Evolutionary conservation across 148 eudicot species (phyloP).

Genomic region (Fagopyrum esculentum): DNA sequence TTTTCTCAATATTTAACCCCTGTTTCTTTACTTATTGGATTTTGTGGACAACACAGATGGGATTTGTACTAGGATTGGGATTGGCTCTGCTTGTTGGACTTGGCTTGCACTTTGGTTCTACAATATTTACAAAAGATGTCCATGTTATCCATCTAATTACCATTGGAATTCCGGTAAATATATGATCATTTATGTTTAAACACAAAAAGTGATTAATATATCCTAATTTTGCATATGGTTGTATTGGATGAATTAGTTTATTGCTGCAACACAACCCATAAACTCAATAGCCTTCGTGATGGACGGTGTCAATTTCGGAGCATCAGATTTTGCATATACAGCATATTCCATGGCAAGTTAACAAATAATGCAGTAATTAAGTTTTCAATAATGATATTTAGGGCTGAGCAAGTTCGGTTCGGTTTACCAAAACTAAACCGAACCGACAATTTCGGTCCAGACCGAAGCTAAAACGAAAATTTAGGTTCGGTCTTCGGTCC

Average conservation of each 20-base stretch:
- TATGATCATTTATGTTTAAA: not conserved
- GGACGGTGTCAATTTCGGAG: slow-evolving; percentile 85
- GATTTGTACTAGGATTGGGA: slow-evolving; percentile 71
- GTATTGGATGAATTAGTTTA: slow-evolving; percentile 33
- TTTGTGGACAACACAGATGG: slow-evolving; percentile 49
- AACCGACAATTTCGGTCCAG: too few species aligned
- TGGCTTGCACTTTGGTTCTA: slow-evolving; percentile 73
- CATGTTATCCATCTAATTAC: slow-evolving; percentile 50
- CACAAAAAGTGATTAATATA: too few species aligned
- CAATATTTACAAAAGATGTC: slow-evolving; percentile 61
- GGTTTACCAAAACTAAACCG: too few species aligned
- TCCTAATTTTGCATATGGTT: too few species aligned
- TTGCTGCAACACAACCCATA: slow-evolving; percentile 78
- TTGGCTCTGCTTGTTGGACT: slow-evolving; percentile 69
- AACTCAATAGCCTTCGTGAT: slow-evolving; percentile 73
- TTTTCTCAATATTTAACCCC: too few species aligned
- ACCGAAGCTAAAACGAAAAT: too few species aligned
- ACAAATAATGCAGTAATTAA: not conserved
- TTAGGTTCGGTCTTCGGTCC: too few species aligned
- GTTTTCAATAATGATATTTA: too few species aligned
- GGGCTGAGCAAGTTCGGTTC: too few species aligned
- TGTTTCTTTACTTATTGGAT: too few species aligned
- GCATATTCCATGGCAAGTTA: slow-evolving; percentile 76
- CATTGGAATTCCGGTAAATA: slow-evolving; percentile 75
- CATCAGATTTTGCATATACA: slow-evolving; percentile 78